Evolutionary conservation across 805 yeast genomes (phyloP).

Genomic region (Cyberlindnera suaveolens): DNA sequence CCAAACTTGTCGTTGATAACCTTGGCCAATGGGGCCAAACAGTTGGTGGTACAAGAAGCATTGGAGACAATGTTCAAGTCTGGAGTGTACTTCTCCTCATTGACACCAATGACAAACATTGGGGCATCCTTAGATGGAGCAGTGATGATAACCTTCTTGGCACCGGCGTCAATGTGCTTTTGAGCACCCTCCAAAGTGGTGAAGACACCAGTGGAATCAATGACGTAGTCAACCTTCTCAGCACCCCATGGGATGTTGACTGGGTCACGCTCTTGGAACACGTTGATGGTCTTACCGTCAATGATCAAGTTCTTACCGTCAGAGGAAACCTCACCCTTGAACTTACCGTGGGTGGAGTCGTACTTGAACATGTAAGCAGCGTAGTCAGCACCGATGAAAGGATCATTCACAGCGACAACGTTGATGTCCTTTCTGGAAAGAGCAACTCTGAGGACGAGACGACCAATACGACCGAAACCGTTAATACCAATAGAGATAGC

Average conservation of each 20-base stretch:
- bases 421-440: slow-evolving; percentile 46
- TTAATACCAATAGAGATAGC: slow-evolving; percentile 65
- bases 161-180: slow-evolving; percentile 68
- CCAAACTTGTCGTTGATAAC: slow-evolving; percentile 60
- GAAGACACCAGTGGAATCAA: slow-evolving; percentile 72
- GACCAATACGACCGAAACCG: slow-evolving; percentile 94
- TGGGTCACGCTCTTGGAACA: slow-evolving; percentile 64
- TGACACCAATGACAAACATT: slow-evolving; percentile 70
- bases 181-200: slow-evolving; percentile 58
- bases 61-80: slow-evolving; percentile 57
- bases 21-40: slow-evolving; percentile 70
- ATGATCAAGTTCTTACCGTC: slow-evolving; percentile 44
- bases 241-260: slow-evolving; percentile 64
- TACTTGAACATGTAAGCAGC: slow-evolving; percentile 73
- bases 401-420: slow-evolving; percentile 65
- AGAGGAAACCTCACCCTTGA: slow-evolving; percentile 53
- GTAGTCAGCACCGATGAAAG: slow-evolving; percentile 60
- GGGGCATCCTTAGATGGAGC: slow-evolving; percentile 71
- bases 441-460: slow-evolving; percentile 83
- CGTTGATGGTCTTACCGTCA: slow-evolving; percentile 44
- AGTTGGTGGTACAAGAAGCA: slow-evolving; percentile 72
- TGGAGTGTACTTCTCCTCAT: slow-evolving; percentile 50
- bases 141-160: slow-evolving; percentile 66
- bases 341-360: slow-evolving; percentile 66
- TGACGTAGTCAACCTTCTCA: slow-evolving; percentile 53